Base-by-base conservation (phyloP, 805 yeast species). In the Debaryomyces tyrocola region DNA sequence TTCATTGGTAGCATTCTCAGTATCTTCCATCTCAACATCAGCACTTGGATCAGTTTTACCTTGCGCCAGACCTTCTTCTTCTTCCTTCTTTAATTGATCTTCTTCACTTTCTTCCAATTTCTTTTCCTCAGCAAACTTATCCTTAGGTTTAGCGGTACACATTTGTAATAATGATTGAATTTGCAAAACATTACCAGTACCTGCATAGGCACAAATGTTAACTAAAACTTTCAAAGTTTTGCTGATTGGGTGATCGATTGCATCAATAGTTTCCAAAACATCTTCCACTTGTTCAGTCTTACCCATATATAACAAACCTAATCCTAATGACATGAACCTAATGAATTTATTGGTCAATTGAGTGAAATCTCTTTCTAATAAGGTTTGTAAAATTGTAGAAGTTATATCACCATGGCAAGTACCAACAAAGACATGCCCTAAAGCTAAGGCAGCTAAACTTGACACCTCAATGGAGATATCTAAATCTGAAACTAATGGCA, bases 121-220 rank as follows among this genome's bases (percentile, higher is more conserved):
- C 36, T 81, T 84, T 7, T 82, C 87, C 15, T 77, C 83, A 0
- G 78, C 83, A 10, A 73, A 74, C 15, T 73, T 73, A 40, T 81
- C 87, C 46, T 70, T 70, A 37, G 84, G 81, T 55, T 81, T 82
- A n/a, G 84, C 83, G 6, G 96, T 86, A 62, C 94, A 82, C 79
- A 90, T 90, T 59, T 90, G 96, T 58, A 92, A 79, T 60, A 94
- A 76, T 33, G 89, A 83, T 73, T 94, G 99, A 51, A 94, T 87
- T 72, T 91, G 94, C 51, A 94, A 78, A 28, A 94, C 99, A 64
- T 94, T 94, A 56, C 99, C 99, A 34, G 98, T 90, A 52, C 98
- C 99, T 9, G 97, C 95, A 70, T 87, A 91, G 4, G 98, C 96
- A 72, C 97, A 88, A 44, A 91, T 86, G 51, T 86, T 90, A 29